Evolutionary conservation across 108 stramenopile genomes (phyloP).

Genomic region (Craspedostauros australis): DNA sequence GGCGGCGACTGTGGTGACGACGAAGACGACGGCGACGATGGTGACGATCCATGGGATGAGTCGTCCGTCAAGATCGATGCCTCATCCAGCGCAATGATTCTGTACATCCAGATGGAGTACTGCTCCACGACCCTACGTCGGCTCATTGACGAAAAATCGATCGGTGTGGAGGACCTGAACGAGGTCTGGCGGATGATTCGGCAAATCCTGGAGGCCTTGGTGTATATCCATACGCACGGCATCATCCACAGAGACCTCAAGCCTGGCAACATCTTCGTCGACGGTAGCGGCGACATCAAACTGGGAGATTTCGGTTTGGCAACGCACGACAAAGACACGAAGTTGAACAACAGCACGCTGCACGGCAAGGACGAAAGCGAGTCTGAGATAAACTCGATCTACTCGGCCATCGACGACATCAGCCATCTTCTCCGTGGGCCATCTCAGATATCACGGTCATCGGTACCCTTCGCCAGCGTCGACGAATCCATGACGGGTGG

Average conservation of each 20-base stretch:
- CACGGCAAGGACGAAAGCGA: constrained; percentile 16
- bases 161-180: constrained; percentile 31
- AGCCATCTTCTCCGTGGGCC: constrained; percentile 30
- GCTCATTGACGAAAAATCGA: constrained; percentile 57
- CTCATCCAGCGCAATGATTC: constrained; percentile 20
- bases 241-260: constrained; percentile 71
- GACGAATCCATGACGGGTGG: constrained; percentile 71
- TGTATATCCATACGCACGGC: constrained; percentile 58
- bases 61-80: constrained; percentile 42
- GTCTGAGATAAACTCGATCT: constrained; percentile 34
- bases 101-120: constrained; percentile 79
- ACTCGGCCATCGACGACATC: constrained; percentile 53
- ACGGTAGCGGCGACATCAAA: constrained; percentile 44
- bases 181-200: constrained; percentile 65
- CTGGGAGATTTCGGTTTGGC: constrained; percentile 79
- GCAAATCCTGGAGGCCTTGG: constrained; percentile 76
- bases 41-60: constrained; percentile 6
- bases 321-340: constrained; percentile 9
- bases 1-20: background rate
- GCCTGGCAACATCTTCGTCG: constrained; percentile 63
- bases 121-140: constrained; percentile 71
- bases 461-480: background rate
- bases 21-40: constrained; percentile 14
- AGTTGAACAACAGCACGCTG: background rate
- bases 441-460: constrained; percentile 3